A percentile compares a stretch with the other conserved stretches of the same genome.
These are phyloP conservation scores for Lipomyces mesembrius DNA, from an alignment of 805 yeast species.

Conservation along the genomic window DNA sequence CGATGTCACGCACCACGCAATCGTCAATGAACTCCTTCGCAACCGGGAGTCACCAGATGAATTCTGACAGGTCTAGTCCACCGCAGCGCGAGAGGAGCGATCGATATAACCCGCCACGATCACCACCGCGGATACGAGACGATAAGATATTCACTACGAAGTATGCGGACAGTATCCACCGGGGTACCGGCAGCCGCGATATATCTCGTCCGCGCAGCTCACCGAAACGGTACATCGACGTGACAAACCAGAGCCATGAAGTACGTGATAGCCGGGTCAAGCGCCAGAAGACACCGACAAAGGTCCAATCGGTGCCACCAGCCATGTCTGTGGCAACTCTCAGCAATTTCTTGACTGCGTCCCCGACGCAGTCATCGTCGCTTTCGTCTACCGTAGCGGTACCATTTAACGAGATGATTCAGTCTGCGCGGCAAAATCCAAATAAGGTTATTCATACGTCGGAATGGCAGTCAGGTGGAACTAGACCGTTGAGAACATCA, in stretches of 20 bases:
- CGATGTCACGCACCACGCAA: background rate
- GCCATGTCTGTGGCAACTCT: background rate
- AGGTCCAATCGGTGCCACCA: background rate
- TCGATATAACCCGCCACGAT: background rate
- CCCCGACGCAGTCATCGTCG: background rate
- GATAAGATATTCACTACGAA: background rate
- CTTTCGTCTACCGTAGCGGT: background rate
- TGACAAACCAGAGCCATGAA: background rate
- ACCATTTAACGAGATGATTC: background rate
- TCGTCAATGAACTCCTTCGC: background rate
- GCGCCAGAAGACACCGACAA: background rate
- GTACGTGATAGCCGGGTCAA: background rate
- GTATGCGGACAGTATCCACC: background rate
- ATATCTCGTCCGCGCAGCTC: background rate
- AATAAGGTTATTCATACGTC: background rate
- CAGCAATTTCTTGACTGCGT: background rate
- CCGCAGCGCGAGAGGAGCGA: background rate
- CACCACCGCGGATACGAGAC: background rate
- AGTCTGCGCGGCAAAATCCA: background rate
- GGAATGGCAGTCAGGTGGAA: constrained; percentile 2
- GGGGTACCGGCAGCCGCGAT: background rate
- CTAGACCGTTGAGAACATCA: background rate
- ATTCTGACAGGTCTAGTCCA: background rate
- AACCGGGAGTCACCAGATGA: background rate
- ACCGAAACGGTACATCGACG: background rate